phyloP scores from a whole-genome alignment of 495 filamentous ascomycete species.

The Aspergillus affinis region DNA sequence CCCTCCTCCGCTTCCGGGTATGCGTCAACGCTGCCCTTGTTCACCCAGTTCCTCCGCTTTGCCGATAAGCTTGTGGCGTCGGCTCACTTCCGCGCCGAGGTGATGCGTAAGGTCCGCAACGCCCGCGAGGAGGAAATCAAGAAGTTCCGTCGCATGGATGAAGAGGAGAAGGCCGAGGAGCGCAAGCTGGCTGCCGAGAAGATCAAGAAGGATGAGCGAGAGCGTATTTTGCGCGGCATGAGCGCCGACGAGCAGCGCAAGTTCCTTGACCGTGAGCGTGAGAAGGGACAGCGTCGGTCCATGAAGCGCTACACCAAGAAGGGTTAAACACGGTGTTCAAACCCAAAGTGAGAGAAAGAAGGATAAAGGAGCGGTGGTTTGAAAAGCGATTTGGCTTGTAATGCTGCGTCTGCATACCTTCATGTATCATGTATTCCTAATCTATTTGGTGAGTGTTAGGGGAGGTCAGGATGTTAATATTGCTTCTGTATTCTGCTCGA shows the following conservation, averaged over 20 bases:
- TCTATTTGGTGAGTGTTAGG: slow-evolving; percentile 8
- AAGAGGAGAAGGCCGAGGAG: slow-evolving; percentile 96
- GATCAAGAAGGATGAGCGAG: slow-evolving; percentile 90
- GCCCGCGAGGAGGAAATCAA: slow-evolving; percentile 80
- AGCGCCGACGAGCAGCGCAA: slow-evolving; percentile 94
- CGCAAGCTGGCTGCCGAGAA: slow-evolving; percentile 73
- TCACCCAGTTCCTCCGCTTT: slow-evolving; percentile 80
- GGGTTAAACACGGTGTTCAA: slow-evolving; percentile 23
- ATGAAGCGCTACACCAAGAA: slow-evolving; percentile 67
- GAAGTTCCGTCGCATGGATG: slow-evolving; percentile 75
- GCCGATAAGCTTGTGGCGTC: slow-evolving; percentile 72
- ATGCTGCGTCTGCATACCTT: slow-evolving; percentile 21
- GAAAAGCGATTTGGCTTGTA: slow-evolving; percentile 18
- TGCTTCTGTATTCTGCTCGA: neutral
- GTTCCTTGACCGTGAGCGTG: slow-evolving; percentile 86
- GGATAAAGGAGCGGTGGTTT: slow-evolving; percentile 2
- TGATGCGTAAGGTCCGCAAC: slow-evolving; percentile 75
- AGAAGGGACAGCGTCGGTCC: slow-evolving; percentile 72
- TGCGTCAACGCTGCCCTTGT: slow-evolving; percentile 66
- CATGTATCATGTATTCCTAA: slow-evolving; percentile 31
- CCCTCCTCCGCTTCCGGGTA: slow-evolving; percentile 61
- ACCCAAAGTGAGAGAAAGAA: neutral
- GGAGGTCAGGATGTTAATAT: slow-evolving; percentile 5
- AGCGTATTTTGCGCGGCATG: slow-evolving; percentile 75
- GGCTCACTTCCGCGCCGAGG: slow-evolving; percentile 87